Evolutionary conservation across 179 eudicot genomes (phyloP), one percentile per base, ranked within the genome.

Genomic region (Camellia oleifera): DNA sequence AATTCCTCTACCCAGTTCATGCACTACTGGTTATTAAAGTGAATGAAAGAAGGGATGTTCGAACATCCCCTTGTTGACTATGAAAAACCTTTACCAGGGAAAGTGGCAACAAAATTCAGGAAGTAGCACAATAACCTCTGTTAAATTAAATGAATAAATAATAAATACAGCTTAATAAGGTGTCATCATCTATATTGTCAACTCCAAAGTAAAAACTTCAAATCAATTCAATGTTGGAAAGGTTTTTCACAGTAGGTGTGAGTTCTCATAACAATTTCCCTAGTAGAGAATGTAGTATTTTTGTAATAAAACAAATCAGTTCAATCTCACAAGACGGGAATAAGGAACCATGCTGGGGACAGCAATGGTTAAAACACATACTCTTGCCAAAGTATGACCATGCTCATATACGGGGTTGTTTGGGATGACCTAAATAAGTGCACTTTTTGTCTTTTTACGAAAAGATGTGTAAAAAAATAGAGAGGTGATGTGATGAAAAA

Each of bases 371-470:
- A 48, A 15, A 26, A 50, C 23, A 20, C 57, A 14, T 45, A 14
- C 14, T 0, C 52, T 45, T 9, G 14, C 45, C 46, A 45, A 69
- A 15, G 18, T 6, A 70, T n/a, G 12, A 17, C 26, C 54, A 72
- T 53, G 42, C 18, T 20, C 4, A 79, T 14, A 72, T 75, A 90
- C 98, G 23, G 23, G 23, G 23, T 20, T 20, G 23, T 20, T 20
- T 20, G 23, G 23, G 23, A 20, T 20, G 23, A 20, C 23, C 23
- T 20, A 20, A 20, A 20, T 20, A 20, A 20, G 23, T 20, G 23
- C 23, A 20, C 23, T 20, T 20, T 20, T 20, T 20, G 23, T 20
- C 23, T 20, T 20, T 20, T 20, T 20, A 20, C 23, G 23, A 20
- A 20, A 20, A 20, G 23, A 20, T 20, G 23, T 20, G 23, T 20